Evolutionary conservation across 2,329 filamentous ascomycete genomes (phyloP).

Genomic region (Colletotrichum coccodes): DNA sequence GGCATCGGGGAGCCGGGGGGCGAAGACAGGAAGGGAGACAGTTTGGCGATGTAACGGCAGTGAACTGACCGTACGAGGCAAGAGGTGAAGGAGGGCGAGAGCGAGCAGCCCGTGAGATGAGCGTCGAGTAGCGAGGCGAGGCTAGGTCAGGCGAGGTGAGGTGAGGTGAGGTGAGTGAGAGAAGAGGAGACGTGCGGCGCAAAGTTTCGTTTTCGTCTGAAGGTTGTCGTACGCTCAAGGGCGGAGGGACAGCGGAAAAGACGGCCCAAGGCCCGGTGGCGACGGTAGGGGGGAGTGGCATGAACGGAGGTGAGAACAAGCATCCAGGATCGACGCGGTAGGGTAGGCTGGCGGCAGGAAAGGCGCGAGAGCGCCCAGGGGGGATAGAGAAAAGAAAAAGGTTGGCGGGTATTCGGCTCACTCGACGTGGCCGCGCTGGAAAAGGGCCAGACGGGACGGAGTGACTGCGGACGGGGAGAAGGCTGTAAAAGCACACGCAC

Average conservation of each 20-base stretch:
- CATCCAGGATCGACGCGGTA: conserved; percentile 30
- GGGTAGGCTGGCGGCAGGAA: not conserved
- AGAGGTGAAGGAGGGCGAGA: not conserved
- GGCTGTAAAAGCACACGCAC: not conserved
- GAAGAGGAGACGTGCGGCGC: conserved; percentile 29
- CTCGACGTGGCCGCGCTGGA: not conserved
- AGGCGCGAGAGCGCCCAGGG: not conserved
- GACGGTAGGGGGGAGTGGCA: conserved; percentile 14
- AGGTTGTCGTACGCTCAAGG: conserved; percentile 5
- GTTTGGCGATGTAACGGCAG: conserved; percentile 5
- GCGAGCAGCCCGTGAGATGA: conserved; percentile 7
- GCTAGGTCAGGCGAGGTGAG: not conserved
- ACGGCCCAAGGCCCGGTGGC: conserved; percentile 26
- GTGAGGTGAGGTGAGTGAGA: conserved; percentile 13
- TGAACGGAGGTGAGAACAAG: conserved; percentile 25
- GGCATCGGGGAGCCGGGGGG: conserved; percentile 27
- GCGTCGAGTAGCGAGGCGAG: too few relatives aligned
- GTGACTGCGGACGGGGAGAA: not conserved
- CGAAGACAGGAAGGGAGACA: conserved; percentile 9
- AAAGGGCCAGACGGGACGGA: not conserved
- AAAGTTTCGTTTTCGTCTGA: conserved; percentile 33
- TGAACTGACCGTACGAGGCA: not conserved
- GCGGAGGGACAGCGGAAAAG: conserved; percentile 15
- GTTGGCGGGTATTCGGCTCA: not conserved
- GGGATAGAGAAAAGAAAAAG: not conserved